Conservation (phyloP, 495 filamentous ascomycete species). For the Xylaria scruposa region DNA sequence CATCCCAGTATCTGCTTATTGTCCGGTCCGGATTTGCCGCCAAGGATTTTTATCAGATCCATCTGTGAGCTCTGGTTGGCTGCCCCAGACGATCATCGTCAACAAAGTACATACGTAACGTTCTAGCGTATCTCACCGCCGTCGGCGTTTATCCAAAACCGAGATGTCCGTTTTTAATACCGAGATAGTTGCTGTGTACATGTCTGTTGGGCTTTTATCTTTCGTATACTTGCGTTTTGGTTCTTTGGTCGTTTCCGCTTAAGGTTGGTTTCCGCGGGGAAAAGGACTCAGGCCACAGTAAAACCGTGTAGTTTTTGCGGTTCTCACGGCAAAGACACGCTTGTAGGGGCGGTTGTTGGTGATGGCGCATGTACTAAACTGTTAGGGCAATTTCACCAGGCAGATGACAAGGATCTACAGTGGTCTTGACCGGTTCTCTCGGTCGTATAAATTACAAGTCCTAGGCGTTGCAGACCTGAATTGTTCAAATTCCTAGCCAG, state of each 20-base stretch:
- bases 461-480: not conserved
- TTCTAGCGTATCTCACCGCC: not conserved
- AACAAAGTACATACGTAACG: not conserved
- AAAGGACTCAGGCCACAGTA: not conserved
- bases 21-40: not conserved
- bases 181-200: conserved; percentile 3
- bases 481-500: not conserved
- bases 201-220: not conserved
- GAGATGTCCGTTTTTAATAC: not conserved
- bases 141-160: not conserved
- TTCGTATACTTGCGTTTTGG: not conserved
- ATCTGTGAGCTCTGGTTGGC: not conserved
- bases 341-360: not conserved
- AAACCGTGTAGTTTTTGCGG: not conserved
- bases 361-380: not conserved
- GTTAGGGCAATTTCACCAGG: not conserved
- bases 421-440: not conserved
- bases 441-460: not conserved
- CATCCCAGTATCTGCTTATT: not conserved
- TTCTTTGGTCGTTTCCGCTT: not conserved
- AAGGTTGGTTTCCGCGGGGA: not conserved
- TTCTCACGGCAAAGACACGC: not conserved
- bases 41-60: conserved; percentile 14
- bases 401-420: not conserved
- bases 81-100: not conserved